These are phyloP conservation scores for Pholiota conissans DNA, from an alignment of 768 basidiomycete genomes.

Conservation along the genomic window DNA sequence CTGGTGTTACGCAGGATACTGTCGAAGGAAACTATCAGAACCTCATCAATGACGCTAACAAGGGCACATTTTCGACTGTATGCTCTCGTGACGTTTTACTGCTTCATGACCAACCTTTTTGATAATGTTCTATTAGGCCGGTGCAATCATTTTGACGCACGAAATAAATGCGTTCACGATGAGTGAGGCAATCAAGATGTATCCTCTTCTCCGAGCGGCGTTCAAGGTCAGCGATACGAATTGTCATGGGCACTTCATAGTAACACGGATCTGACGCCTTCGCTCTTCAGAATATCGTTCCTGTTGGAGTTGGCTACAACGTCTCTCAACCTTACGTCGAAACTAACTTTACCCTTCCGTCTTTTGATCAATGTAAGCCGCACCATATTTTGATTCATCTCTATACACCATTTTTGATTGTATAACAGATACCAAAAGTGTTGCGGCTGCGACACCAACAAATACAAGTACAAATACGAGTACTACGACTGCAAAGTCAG, in stretches of 20 bases:
- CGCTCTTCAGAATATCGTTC: conserved; percentile 43
- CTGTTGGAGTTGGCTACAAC: conserved; percentile 53
- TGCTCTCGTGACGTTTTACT: conserved; percentile 1
- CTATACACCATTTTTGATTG: neutral
- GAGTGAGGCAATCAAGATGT: conserved; percentile 53
- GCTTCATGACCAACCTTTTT: neutral
- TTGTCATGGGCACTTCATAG: conserved; percentile 9
- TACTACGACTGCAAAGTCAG: neutral
- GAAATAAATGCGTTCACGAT: conserved; percentile 64
- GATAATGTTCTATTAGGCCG: conserved; percentile 34
- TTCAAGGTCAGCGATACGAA: too few relatives aligned
- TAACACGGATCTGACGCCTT: neutral
- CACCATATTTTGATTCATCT: neutral
- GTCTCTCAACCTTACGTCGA: conserved; percentile 54
- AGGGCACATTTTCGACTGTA: conserved; percentile 41
- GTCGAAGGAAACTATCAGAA: conserved; percentile 55
- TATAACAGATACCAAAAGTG: neutral
- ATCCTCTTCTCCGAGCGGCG: conserved; percentile 40
- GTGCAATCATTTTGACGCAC: conserved; percentile 56
- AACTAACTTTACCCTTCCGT: conserved; percentile 38
- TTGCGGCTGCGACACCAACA: neutral
- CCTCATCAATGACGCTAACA: conserved; percentile 47
- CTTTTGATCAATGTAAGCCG: conserved; percentile 52
- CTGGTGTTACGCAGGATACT: conserved; percentile 37
- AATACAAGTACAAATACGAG: neutral